phyloP scores from a whole-genome alignment of 495 filamentous ascomycete genomes.

The Podospora pseudoanserina region DNA sequence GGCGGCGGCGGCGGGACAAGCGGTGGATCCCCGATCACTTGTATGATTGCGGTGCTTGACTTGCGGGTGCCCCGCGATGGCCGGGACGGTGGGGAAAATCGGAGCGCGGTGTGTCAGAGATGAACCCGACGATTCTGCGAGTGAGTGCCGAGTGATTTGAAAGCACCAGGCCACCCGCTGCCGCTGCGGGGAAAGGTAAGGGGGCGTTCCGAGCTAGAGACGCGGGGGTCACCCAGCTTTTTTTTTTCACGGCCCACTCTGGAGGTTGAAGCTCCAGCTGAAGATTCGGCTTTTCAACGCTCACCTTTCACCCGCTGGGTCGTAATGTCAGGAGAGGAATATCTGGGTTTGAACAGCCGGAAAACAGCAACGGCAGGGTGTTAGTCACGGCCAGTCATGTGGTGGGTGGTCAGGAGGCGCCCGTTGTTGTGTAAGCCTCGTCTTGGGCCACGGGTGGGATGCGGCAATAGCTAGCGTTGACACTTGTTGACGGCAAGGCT shows the following conservation, averaged over 20 bases:
- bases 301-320: neutral
- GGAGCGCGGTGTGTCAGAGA: neutral
- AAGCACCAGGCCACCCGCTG: constrained; percentile 3
- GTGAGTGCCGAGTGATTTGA: neutral
- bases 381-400: too few relatives aligned
- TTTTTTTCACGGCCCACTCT: neutral
- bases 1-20: neutral
- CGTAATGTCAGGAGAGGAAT: neutral
- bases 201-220: neutral
- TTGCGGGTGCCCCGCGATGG: neutral
- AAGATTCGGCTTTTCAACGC: neutral
- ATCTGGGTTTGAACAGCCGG: neutral
- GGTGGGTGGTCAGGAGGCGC: too few relatives aligned
- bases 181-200: neutral
- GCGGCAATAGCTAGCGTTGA: neutral
- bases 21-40: neutral
- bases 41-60: constrained; percentile 2
- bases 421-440: neutral
- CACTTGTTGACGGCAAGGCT: neutral
- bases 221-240: neutral
- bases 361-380: too few relatives aligned
- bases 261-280: neutral
- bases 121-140: neutral
- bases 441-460: neutral
- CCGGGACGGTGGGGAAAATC: constrained; percentile 3